A percentile compares a stretch with the other conserved stretches of the same genome.
phyloP scores from a whole-genome alignment of 1,284 basidiomycete genomes.

The Ganoderma lingzhi region DNA sequence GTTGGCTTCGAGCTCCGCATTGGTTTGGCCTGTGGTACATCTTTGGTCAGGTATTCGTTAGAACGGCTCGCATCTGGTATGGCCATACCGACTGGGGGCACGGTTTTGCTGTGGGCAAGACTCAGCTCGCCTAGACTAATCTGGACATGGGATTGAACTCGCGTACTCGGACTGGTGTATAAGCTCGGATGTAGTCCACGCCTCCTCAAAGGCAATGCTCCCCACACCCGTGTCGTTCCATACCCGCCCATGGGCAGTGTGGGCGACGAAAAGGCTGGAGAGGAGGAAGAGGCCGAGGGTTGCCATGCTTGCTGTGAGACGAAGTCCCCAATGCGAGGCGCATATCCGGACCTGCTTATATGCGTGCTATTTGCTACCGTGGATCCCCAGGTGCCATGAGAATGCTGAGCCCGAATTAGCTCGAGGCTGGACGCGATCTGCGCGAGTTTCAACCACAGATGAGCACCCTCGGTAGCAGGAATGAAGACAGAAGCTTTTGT shows the following conservation, averaged over 20 bases:
- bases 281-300: neutral
- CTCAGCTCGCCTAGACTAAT: neutral
- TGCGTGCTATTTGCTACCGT: neutral
- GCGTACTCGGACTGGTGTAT: conserved; percentile 11
- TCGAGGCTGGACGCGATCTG: neutral
- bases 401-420: neutral
- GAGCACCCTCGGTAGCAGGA: neutral
- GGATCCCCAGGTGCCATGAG: neutral
- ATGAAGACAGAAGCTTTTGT: neutral
- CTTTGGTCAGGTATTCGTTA: neutral
- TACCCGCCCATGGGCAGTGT: neutral
- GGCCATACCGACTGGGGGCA: neutral
- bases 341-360: neutral
- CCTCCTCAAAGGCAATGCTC: conserved; percentile 9
- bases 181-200: conserved; percentile 3
- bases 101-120: neutral
- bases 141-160: neutral
- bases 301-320: conserved; percentile 5
- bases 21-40: neutral
- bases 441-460: neutral
- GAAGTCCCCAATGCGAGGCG: neutral
- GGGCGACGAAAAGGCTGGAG: neutral
- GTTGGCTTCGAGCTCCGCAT: conserved; percentile 6
- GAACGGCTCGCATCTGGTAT: neutral
- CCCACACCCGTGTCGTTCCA: conserved; percentile 10